Evolutionary conservation across 2,329 filamentous ascomycete genomes (phyloP).

Genomic region (Diaporthe batatas): DNA sequence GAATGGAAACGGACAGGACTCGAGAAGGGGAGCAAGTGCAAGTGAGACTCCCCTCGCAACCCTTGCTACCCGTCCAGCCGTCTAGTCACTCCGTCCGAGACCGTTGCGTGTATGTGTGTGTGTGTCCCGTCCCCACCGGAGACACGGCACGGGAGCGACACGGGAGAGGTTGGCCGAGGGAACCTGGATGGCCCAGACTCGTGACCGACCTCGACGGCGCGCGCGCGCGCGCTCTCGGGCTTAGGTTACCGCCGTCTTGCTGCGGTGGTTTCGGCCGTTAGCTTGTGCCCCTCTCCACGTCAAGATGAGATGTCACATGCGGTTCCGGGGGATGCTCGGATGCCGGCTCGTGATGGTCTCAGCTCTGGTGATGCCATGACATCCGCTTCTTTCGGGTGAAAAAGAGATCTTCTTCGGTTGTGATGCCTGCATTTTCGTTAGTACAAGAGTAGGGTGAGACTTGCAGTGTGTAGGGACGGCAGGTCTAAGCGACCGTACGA

Average conservation of each 20-base stretch:
- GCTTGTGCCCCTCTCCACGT: background rate
- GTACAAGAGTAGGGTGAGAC: background rate
- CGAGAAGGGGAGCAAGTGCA: background rate
- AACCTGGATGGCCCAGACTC: constrained; percentile 3
- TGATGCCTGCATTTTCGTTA: background rate
- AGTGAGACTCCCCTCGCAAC: constrained; percentile 9
- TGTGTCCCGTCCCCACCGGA: constrained; percentile 1
- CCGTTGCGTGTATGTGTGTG: constrained; percentile 3
- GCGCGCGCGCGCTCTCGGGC: background rate
- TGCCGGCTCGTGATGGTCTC: background rate
- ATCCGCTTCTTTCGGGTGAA: background rate
- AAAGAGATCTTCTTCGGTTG: background rate
- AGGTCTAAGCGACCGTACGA: background rate
- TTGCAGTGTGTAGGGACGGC: background rate
- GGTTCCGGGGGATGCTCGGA: background rate
- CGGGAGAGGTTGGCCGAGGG: background rate
- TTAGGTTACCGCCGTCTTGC: background rate
- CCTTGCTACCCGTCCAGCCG: too few relatives aligned
- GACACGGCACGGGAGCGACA: constrained; percentile 28
- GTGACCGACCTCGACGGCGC: background rate
- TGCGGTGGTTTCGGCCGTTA: constrained; percentile 24
- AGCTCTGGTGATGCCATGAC: background rate
- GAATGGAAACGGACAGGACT: background rate
- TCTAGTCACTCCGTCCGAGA: background rate
- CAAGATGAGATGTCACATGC: constrained; percentile 4